These are phyloP conservation scores for Acanthamoeba triangularis DNA, from an alignment of 208 protist species.

Conservation along the genomic window DNA sequence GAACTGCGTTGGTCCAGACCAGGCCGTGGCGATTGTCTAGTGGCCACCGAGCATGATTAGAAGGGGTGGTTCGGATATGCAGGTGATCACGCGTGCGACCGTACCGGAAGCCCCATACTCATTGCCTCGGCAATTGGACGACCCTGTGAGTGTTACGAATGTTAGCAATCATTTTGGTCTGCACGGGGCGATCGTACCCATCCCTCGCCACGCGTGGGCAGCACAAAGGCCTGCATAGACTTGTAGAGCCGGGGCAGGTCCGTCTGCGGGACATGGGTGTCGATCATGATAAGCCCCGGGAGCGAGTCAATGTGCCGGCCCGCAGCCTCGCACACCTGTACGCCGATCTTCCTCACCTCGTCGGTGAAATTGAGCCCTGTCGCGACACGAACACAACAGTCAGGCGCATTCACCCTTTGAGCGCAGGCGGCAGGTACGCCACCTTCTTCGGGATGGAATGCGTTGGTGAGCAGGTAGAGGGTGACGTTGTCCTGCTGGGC, in stretches of 20 bases:
- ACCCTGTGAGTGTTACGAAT: slow-evolving; percentile 77
- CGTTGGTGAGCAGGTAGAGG: slow-evolving; percentile 73
- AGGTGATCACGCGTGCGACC: not conserved
- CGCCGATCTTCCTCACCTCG: slow-evolving; percentile 42
- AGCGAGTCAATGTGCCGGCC: not conserved
- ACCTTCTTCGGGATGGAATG: slow-evolving; percentile 68
- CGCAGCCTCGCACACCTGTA: slow-evolving; percentile 17
- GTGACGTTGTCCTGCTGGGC: slow-evolving; percentile 32
- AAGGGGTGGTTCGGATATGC: too few relatives aligned
- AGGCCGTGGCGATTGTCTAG: slow-evolving; percentile 86
- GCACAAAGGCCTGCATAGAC: slow-evolving; percentile 92
- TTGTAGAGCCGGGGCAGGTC: slow-evolving; percentile 91
- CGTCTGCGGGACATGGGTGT: slow-evolving; percentile 40
- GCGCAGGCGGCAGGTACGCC: not conserved
- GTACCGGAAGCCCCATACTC: slow-evolving; percentile 86
- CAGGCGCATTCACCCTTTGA: not conserved
- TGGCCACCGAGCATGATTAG: not conserved
- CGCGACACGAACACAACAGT: too few relatives aligned
- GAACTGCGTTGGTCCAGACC: slow-evolving; percentile 87
- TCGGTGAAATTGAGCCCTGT: slow-evolving; percentile 47
- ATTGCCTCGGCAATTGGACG: slow-evolving; percentile 89
- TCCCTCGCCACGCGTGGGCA: slow-evolving; percentile 92
- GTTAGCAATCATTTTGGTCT: not conserved
- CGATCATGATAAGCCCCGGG: slow-evolving; percentile 45
- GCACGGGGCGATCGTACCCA: slow-evolving; percentile 51